These are phyloP conservation scores for Pelargonium citronellum DNA, from an alignment of 441 rosid genomes.

Conservation along the genomic window DNA sequence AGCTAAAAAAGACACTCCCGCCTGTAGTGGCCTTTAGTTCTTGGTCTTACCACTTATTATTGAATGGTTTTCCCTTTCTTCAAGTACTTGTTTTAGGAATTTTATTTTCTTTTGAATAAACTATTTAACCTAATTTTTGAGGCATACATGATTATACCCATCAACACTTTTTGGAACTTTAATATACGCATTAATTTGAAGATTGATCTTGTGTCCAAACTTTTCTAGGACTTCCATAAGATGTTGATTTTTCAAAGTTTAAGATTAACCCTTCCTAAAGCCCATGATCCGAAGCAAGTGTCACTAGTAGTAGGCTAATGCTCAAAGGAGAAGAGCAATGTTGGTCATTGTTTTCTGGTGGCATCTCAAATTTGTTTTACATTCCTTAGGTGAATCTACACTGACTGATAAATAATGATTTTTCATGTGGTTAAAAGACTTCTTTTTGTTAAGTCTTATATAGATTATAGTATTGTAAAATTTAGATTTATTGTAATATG, in stretches of 20 bases:
- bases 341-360: not conserved
- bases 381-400: not conserved
- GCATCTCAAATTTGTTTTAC: conserved; percentile 1
- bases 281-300: not conserved
- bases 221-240: not conserved
- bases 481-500: not conserved
- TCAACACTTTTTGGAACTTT: conserved; percentile 1
- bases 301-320: not conserved
- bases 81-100: not conserved
- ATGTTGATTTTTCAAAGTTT: not conserved
- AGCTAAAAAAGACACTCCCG: no score
- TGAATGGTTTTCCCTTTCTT: not conserved
- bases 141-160: not conserved
- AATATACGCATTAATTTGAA: not conserved
- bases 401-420: not conserved
- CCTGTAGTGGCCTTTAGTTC: no score
- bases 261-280: not conserved
- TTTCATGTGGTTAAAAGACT: not conserved
- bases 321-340: not conserved
- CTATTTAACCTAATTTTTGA: not conserved
- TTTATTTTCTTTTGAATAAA: not conserved
- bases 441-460: not conserved
- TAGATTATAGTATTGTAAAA: not conserved
- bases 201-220: not conserved
- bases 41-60: no score